Percentiles rank a stretch among this genome's conserved stretches.
These are phyloP conservation scores for Purpureocillium lavendulum DNA, from an alignment of 2,329 filamentous ascomycete species.

Conservation along the genomic window DNA sequence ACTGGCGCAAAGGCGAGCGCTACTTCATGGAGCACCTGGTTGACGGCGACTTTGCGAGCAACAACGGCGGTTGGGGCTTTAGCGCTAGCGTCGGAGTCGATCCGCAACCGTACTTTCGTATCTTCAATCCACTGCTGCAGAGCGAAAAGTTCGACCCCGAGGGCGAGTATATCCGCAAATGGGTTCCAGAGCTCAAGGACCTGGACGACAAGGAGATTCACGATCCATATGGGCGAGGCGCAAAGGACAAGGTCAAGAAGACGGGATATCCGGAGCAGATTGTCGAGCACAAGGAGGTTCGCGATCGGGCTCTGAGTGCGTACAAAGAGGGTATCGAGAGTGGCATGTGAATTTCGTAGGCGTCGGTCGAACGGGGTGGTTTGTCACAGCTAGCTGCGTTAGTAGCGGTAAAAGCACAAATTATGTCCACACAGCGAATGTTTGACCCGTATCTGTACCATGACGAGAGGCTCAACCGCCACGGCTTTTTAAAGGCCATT, in stretches of 20 bases:
- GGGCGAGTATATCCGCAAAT: slow-evolving; percentile 73
- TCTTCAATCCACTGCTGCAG: slow-evolving; percentile 81
- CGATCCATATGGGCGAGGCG: slow-evolving; percentile 67
- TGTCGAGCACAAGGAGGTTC: slow-evolving; percentile 62
- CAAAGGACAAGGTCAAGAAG: slow-evolving; percentile 48
- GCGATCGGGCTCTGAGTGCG: slow-evolving; percentile 57
- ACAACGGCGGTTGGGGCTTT: slow-evolving; percentile 56
- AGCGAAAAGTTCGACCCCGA: slow-evolving; percentile 77
- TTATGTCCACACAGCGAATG: slow-evolving; percentile 22
- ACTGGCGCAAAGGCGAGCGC: slow-evolving; percentile 75
- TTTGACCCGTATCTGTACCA: slow-evolving; percentile 61
- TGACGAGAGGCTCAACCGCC: slow-evolving; percentile 43
- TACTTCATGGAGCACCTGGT: slow-evolving; percentile 78
- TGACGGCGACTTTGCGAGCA: slow-evolving; percentile 73
- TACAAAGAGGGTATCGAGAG: slow-evolving; percentile 51
- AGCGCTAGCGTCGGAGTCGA: slow-evolving; percentile 65
- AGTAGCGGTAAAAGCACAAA: neutral
- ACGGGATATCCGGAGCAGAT: slow-evolving; percentile 67
- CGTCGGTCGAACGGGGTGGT: neutral
- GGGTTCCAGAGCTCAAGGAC: slow-evolving; percentile 66
- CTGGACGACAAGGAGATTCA: slow-evolving; percentile 65
- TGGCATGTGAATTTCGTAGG: slow-evolving; percentile 11
- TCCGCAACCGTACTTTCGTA: slow-evolving; percentile 82
- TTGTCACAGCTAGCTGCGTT: neutral
- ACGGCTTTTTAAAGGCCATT: slow-evolving; percentile 55